Base-by-base conservation (phyloP, 768 basidiomycete genomes). In the Tubosaeta brunneosetosa region DNA sequence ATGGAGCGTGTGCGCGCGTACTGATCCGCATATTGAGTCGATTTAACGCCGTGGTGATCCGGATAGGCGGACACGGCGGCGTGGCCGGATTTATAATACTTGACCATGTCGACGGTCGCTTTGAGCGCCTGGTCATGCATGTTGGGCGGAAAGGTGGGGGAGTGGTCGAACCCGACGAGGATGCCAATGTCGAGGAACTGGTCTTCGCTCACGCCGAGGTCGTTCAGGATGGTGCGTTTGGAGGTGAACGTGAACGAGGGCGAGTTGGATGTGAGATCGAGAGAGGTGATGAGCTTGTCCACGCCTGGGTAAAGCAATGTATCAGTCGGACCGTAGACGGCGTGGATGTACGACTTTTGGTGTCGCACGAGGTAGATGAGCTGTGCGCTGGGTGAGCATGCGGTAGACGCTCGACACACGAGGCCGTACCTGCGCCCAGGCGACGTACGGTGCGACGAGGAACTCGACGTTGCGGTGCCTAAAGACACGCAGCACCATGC, bases 161-260 rank as follows among this genome's bases (percentile, higher is more conserved):
- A 85, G 58, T 83, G 79, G 29, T 94, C 89, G 57, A 87, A 94
- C 14, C 97, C 97, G 34, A 95, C 84, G 51, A 99, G 80, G 61
- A 99, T 88, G 22, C 85, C 87, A 56, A 94, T 80, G 69, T 99
- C 97, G 58, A 98, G 83, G 72, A 98, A 95, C 65, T 97, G 94
- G 65, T 97, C 94, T 60, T 92, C 85, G 41, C 69, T 75, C 41
- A 98, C 76, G 8, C 71, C 77, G 37, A 88, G 73, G 54, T 86
- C 84, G 17, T 64, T 72, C 52, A 97, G 75, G 57, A 98, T 75
- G 25, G 73, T 66, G 29, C 84, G 80, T 68, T 97, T 98, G 44
- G 91, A 88, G 19, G 86, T 81, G 68, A 81, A 97, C 13, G 85
- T 85, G 73, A 97, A 94, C 1, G 85, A 78, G 1, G 89, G 87